Evolutionary conservation across 805 yeast genomes (phyloP), one percentile per base, ranked within the genome.

Genomic region (Lachancea lanzarotensis): DNA sequence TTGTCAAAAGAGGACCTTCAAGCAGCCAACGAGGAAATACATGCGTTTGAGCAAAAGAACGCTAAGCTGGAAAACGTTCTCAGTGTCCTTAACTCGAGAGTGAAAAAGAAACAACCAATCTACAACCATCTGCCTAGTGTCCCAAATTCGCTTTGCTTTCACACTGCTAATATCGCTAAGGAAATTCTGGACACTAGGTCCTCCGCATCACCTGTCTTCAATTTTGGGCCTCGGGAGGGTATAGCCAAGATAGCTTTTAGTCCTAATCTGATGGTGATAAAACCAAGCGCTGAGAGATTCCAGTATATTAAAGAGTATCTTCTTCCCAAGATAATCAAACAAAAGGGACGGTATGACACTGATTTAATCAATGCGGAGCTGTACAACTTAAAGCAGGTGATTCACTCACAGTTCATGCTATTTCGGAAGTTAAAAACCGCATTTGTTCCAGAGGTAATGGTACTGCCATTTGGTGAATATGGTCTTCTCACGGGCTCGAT

Each of bases 201-300:
- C 18, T 56, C 59, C 3, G 40, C 54, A 3, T 53, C 62, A 4
- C 56, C 57, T 18, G 27, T 55, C 34, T 54, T 57, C 36, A 52
- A 51, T 36, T 54, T 52, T 35, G 52, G 38, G 16, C 25, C 30
- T 1, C n/a, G 38, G 9, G 40, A 35, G 17, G 18, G 31, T 32
- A 52, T 1, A 7, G 59, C 64, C 36, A 50, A 53, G 25, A 53
- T 55, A 31, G 42, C 37, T 2, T 45, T 62, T 3, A 53, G 63
- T 1, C 68, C 70, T 36, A 76, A 75, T 47, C 57, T 80, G 6
- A 78, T 80, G 79, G 79, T 79, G 4, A 59, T 78, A 8, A 68
- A 63, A 35, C 84, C 84, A 2, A 63, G 59, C 11, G 37, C 43
- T 6, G 34, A 47, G 13, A 29, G 54, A 5, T 67, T 55, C 43